These are phyloP conservation scores for Suhomyces canberraensis DNA, from an alignment of 805 yeast genomes.

Conservation along the genomic window DNA sequence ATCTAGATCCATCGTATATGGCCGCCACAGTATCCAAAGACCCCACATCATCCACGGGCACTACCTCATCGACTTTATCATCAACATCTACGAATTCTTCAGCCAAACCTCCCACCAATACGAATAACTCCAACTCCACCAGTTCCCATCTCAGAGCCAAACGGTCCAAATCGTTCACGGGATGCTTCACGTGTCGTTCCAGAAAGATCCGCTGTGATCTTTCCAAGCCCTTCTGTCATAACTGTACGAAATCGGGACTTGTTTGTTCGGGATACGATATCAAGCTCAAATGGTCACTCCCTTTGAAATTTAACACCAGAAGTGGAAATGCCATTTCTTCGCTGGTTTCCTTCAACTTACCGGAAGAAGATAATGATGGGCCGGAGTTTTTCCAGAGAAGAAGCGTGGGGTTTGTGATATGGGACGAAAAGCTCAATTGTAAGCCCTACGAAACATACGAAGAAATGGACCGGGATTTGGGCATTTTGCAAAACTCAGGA, in stretches of 20 bases:
- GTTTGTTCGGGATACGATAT: constrained; percentile 82
- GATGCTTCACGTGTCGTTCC: constrained; percentile 84
- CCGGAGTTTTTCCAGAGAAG: constrained; percentile 63
- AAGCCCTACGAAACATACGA: constrained; percentile 66
- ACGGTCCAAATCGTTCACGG: constrained; percentile 68
- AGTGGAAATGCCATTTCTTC: constrained; percentile 26
- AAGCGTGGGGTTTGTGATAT: constrained; percentile 69
- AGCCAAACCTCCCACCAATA: neutral
- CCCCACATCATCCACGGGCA: no score
- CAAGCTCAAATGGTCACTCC: constrained; percentile 73
- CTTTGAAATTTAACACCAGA: constrained; percentile 32
- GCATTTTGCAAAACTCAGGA: constrained; percentile 48
- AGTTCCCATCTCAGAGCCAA: no score
- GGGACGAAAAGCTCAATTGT: constrained; percentile 49
- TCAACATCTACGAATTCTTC: no score
- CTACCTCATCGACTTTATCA: no score
- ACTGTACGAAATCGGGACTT: constrained; percentile 65
- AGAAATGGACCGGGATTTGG: constrained; percentile 74
- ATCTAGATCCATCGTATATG: no score
- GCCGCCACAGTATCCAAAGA: no score
- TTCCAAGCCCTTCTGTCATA: constrained; percentile 62
- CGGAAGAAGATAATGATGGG: constrained; percentile 11
- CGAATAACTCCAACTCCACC: neutral
- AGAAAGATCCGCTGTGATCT: constrained; percentile 81
- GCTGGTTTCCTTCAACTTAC: constrained; percentile 28